Evolutionary conservation across 176 grass and related monocot species (phyloP).

Genomic region (Musa beccarii): DNA sequence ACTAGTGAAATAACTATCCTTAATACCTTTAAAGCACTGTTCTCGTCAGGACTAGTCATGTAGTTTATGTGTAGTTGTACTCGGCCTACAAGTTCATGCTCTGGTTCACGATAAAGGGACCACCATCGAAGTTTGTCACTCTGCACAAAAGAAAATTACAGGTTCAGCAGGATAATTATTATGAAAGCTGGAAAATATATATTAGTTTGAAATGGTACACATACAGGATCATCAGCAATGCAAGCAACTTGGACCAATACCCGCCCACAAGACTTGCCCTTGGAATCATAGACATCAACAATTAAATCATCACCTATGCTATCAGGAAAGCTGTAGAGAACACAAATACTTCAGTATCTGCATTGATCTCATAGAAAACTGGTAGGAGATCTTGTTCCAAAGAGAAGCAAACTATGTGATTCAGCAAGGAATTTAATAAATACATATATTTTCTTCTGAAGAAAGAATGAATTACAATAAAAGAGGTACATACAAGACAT

Average conservation of each 20-base stretch:
- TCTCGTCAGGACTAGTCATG: constrained; percentile 74
- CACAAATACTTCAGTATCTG: not conserved
- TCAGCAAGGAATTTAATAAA: not conserved
- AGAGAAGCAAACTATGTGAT: not conserved
- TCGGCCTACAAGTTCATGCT: constrained; percentile 87
- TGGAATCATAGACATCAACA: constrained; percentile 85
- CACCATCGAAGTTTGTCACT: constrained; percentile 89
- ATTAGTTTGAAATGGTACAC: constrained; percentile 19
- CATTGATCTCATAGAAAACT: not conserved
- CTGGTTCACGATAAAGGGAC: constrained; percentile 82
- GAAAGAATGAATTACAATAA: constrained; percentile 15
- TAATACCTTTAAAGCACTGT: constrained; percentile 70
- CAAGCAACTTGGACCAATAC: constrained; percentile 86
- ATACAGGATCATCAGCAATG: constrained; percentile 84
- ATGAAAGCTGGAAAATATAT: constrained; percentile 7
- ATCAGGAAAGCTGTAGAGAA: constrained; percentile 83
- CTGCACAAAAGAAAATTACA: constrained; percentile 32
- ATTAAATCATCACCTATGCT: constrained; percentile 95
- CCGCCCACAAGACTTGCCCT: constrained; percentile 65
- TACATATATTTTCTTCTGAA: not conserved
- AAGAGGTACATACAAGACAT: constrained; percentile 74
- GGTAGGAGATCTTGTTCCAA: not conserved
- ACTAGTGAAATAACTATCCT: not conserved
- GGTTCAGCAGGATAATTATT: not conserved
- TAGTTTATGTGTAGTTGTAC: constrained; percentile 75